A percentile compares a stretch with the other conserved stretches of the same genome.
Evolutionary conservation across 1,284 basidiomycete genomes (phyloP).

Genomic region (Flammula alnicola): DNA sequence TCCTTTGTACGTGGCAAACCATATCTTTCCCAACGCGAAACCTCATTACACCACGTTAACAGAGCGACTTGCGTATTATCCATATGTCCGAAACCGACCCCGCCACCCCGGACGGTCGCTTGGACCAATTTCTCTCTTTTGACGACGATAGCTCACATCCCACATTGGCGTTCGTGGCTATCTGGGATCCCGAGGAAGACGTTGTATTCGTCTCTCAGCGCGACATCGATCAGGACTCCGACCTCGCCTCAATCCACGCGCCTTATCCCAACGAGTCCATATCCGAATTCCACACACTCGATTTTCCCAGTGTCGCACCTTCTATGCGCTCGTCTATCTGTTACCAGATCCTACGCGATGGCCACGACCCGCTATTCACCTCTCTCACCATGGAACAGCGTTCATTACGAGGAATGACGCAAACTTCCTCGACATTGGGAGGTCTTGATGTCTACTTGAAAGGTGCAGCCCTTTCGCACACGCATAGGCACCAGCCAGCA

Average conservation of each 20-base stretch:
- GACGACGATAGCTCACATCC: not conserved
- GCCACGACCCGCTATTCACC: conserved; percentile 2
- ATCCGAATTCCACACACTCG: conserved; percentile 8
- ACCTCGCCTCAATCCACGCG: not conserved
- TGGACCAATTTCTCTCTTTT: too few relatives aligned
- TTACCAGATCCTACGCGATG: conserved; percentile 2
- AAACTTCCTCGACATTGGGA: conserved; percentile 37
- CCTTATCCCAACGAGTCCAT: conserved; percentile 1
- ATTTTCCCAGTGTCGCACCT: conserved; percentile 1
- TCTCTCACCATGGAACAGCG: conserved; percentile 10
- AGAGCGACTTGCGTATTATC: too few relatives aligned
- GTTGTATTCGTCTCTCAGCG: conserved; percentile 7
- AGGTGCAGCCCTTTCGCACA: conserved; percentile 32
- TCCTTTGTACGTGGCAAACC: too few relatives aligned
- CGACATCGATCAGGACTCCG: not conserved
- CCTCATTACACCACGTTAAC: too few relatives aligned
- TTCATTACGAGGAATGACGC: conserved; percentile 27
- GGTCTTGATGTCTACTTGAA: conserved; percentile 39
- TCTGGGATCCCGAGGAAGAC: conserved; percentile 15
- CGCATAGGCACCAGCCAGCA: conserved; percentile 30
- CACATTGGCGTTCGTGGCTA: conserved; percentile 2
- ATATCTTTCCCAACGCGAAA: too few relatives aligned
- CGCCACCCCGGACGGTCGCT: conserved; percentile 1
- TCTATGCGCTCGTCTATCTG: conserved; percentile 9
- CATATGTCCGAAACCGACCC: not conserved